phyloP scores from a whole-genome alignment of 83 land plant species.

The Isoetes engelmannii region DNA sequence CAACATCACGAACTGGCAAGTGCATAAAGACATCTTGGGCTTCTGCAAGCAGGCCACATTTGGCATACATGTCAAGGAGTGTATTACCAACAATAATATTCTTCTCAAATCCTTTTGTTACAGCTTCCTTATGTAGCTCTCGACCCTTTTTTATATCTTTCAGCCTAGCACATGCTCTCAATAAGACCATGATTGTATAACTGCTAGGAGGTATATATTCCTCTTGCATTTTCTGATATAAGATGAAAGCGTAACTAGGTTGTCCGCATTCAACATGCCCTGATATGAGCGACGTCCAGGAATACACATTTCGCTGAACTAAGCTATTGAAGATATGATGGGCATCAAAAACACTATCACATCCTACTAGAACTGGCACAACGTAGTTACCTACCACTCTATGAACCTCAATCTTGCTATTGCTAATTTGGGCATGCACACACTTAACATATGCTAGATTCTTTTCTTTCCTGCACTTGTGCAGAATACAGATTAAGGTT shows the following conservation, averaged over 20 bases:
- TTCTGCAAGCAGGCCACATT: conserved; percentile 18
- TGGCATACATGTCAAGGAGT: conserved; percentile 43
- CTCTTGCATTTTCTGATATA: conserved; percentile 5
- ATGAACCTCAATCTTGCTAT: neutral
- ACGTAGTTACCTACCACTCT: neutral
- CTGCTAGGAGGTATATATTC: neutral
- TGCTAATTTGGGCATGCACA: neutral
- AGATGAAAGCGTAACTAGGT: neutral
- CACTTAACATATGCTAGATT: neutral
- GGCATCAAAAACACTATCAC: neutral
- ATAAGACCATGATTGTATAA: conserved; percentile 1
- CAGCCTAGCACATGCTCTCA: neutral
- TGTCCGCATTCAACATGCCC: neutral
- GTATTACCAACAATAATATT: conserved; percentile 38
- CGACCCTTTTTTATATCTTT: conserved; percentile 22
- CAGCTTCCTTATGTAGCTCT: conserved; percentile 35
- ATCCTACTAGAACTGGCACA: neutral
- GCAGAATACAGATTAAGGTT: neutral
- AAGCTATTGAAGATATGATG: conserved; percentile 1
- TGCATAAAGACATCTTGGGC: conserved; percentile 24
- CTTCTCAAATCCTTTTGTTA: conserved; percentile 19
- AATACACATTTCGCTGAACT: neutral
- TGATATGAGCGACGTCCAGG: too few relatives aligned
- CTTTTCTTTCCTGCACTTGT: neutral
- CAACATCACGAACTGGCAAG: conserved; percentile 22